phyloP scores from a whole-genome alignment of 202 grass and related monocot species.

The Setaria italica region DNA sequence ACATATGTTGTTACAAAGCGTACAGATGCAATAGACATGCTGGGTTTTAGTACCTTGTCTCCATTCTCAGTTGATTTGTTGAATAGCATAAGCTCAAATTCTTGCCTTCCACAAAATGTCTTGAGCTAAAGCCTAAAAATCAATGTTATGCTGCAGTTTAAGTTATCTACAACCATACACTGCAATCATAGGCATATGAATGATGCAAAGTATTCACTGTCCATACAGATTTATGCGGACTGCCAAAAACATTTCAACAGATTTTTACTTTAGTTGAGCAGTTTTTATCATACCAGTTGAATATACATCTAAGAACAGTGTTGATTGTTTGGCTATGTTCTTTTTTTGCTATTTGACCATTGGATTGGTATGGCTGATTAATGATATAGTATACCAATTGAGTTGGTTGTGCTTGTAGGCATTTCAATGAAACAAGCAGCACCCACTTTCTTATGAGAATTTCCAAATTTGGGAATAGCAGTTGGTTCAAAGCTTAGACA shows the following conservation, averaged over 20 bases:
- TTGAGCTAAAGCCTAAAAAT: slow-evolving; percentile 23
- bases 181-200: neutral
- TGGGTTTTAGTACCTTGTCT: slow-evolving; percentile 14
- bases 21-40: neutral
- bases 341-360: neutral
- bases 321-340: slow-evolving; percentile 10
- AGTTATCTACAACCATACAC: neutral
- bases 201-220: slow-evolving; percentile 9
- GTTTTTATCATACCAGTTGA: slow-evolving; percentile 10
- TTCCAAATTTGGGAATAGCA: neutral
- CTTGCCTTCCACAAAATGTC: slow-evolving; percentile 1
- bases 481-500: slow-evolving; percentile 18
- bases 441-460: slow-evolving; percentile 1
- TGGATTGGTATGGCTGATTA: slow-evolving; percentile 19
- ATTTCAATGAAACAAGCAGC: slow-evolving; percentile 30
- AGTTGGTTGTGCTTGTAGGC: slow-evolving; percentile 19
- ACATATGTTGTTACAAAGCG: neutral
- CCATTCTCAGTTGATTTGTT: slow-evolving; percentile 38
- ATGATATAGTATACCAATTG: slow-evolving; percentile 1
- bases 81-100: neutral
- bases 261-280: slow-evolving; percentile 2
- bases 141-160: neutral
- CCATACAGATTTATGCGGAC: neutral
- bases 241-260: neutral
- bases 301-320: neutral